Percentiles rank a stretch among this genome's conserved stretches.
Conservation (phyloP, 257 asterid species). For the Apocynum venetum region DNA sequence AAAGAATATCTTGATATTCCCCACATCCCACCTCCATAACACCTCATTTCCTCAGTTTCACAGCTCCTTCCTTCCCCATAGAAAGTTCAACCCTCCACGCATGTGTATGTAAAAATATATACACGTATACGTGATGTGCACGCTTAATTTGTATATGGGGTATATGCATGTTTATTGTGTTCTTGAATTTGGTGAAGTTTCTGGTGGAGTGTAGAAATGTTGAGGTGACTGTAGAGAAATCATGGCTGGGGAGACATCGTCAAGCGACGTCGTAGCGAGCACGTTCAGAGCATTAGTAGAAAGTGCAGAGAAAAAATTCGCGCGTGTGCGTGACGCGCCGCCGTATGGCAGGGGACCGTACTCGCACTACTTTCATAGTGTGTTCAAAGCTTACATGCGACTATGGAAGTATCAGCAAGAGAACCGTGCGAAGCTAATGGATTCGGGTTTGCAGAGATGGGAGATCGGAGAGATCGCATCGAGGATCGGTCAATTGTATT, state of each 20-base stretch:
- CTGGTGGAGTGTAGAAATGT: constrained; percentile 9
- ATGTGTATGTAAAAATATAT: not conserved
- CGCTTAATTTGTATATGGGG: not conserved
- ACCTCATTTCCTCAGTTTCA: constrained; percentile 20
- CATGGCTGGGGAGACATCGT: constrained; percentile 42
- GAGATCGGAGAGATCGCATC: constrained; percentile 99
- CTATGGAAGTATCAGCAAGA: constrained; percentile 94
- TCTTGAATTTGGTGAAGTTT: not conserved
- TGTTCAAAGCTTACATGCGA: constrained; percentile 76
- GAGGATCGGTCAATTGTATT: constrained; percentile 89
- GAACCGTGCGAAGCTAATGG: constrained; percentile 62
- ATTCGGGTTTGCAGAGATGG: constrained; percentile 85
- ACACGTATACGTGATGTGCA: not conserved
- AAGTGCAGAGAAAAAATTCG: constrained; percentile 84
- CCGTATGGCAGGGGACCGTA: constrained; percentile 61
- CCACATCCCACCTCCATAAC: not conserved
- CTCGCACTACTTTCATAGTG: constrained; percentile 71
- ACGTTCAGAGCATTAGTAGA: constrained; percentile 66
- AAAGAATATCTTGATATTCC: constrained; percentile 24
- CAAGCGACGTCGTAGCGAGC: constrained; percentile 44
- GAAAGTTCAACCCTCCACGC: constrained; percentile 11
- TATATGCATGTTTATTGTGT: constrained; percentile 7
- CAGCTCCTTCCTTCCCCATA: constrained; percentile 20
- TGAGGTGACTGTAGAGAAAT: not conserved
- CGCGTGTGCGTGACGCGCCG: constrained; percentile 92